Evolutionary conservation across 2,329 filamentous ascomycete genomes (phyloP), one percentile per base, ranked within the genome.

Genomic region (Penicillium sp.): DNA sequence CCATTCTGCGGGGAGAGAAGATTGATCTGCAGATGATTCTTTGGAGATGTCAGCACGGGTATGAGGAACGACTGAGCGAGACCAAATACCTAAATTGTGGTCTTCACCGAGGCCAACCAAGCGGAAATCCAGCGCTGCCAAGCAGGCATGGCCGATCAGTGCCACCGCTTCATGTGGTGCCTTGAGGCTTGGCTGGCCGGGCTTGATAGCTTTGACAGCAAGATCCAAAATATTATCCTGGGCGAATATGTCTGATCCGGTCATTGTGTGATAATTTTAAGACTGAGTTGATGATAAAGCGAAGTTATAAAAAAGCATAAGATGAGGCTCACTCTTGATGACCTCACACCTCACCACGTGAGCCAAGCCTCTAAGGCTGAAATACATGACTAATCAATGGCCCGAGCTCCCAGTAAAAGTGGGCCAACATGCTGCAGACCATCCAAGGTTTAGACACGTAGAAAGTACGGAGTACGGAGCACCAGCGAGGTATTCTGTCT

Each of bases 51-150:
- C 14, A 56, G 34, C 29, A 21, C 32, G 16, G 22, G 42, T 50
- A 38, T 10, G 45, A 10, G 10, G 2, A 24, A 34, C 5, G 2
- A 10, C 14, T 34, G 34, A 10, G 21, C 22, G 32, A 22, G 22
- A 44, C 44, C 43, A 55, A 52, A 43, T 45, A 90, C 89, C 82
- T 60, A 89, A 84, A 45, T 79, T 83, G 68, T 92, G 85, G 49
- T 93, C 90, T 73, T 97, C 91, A 45, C 88, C 83, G n/a, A 96
- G 86, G 2, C 92, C 92, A 16, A 91, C 75, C 3, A 97, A 80
- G 49, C 87, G 83, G 71, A 97, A 97, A 59, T 86, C 89, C 2
- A 93, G 84, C 8, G 87, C 86, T 22, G 84, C 72, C 86, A 97
- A 89, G 66, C 87, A 91, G 3, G 90, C 88, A 72, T 99, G 93